These are phyloP conservation scores for Zymoseptoria pseudotritici DNA, from an alignment of 2,329 filamentous ascomycete species.

Conservation along the genomic window DNA sequence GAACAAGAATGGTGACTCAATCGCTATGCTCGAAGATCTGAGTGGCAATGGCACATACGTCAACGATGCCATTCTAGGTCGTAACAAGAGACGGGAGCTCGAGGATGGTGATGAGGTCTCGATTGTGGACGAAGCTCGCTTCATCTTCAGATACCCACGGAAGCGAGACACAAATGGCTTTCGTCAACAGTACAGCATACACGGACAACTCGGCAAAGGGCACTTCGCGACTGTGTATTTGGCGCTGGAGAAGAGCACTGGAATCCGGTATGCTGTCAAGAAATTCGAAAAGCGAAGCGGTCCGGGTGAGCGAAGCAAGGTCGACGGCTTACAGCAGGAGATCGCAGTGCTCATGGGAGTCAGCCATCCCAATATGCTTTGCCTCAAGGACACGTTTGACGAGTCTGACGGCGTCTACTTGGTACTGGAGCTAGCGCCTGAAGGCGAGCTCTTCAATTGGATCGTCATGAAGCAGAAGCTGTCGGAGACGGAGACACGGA, in stretches of 20 bases:
- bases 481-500: constrained; percentile 73
- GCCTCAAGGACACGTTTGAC: constrained; percentile 90
- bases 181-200: constrained; percentile 73
- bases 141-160: constrained; percentile 84
- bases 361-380: constrained; percentile 85
- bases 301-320: constrained; percentile 74
- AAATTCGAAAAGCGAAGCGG: constrained; percentile 81
- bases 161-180: constrained; percentile 69
- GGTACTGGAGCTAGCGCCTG: constrained; percentile 79
- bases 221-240: constrained; percentile 93
- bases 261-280: constrained; percentile 83
- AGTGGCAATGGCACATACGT: constrained; percentile 96
- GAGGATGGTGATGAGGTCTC: constrained; percentile 86
- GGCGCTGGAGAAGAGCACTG: constrained; percentile 77
- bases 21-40: constrained; percentile 80
- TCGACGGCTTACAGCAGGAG: constrained; percentile 84
- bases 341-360: constrained; percentile 97
- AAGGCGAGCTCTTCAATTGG: constrained; percentile 92
- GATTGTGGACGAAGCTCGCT: constrained; percentile 75
- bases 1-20: constrained; percentile 48
- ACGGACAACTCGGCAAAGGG: constrained; percentile 83
- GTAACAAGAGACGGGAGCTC: constrained; percentile 84
- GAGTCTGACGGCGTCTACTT: constrained; percentile 86
- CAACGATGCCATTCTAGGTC: constrained; percentile 82
- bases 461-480: constrained; percentile 89